A percentile compares a stretch with the other conserved stretches of the same genome.
Conservation (phyloP, 2,329 filamentous ascomycete species). For the Blumeria hordei region DNA sequence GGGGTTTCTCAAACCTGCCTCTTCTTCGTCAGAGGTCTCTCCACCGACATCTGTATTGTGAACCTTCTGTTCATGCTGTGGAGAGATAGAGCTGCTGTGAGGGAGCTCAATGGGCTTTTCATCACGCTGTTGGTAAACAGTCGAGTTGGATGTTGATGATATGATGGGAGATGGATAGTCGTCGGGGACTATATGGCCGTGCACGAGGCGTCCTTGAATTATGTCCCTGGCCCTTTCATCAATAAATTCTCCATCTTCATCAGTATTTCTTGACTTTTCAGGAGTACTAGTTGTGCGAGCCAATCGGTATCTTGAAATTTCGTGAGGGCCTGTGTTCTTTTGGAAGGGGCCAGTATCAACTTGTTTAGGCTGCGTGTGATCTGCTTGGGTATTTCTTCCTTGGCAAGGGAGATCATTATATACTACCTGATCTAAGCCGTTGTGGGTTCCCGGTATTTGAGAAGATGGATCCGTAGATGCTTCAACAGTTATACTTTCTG, state of each 20-base stretch:
- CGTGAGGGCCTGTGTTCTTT: not conserved
- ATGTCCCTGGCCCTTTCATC: conserved; percentile 73
- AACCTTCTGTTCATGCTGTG: conserved; percentile 46
- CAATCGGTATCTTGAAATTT: conserved; percentile 6
- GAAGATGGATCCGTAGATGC: not conserved
- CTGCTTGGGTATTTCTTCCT: not conserved
- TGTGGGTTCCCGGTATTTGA: no score
- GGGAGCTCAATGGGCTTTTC: conserved; percentile 49
- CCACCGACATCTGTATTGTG: conserved; percentile 41
- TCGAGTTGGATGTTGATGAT: conserved; percentile 40
- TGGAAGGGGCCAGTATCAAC: not conserved
- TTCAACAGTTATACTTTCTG: not conserved
- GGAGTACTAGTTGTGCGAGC: conserved; percentile 7
- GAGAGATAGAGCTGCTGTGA: conserved; percentile 55
- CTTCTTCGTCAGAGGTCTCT: conserved; percentile 75
- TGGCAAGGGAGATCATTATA: not conserved
- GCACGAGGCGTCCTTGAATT: conserved; percentile 70
- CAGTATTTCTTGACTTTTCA: conserved; percentile 6
- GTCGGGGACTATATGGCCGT: conserved; percentile 88
- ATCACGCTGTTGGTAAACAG: conserved; percentile 26
- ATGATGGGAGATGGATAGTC: conserved; percentile 60
- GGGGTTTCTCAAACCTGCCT: conserved; percentile 61
- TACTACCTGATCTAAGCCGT: no score
- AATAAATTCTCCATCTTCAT: conserved; percentile 15
- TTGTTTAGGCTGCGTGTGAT: not conserved